Conservation (phyloP, 148 eudicot genomes). For the Amaranthus hypochondriacus region DNA sequence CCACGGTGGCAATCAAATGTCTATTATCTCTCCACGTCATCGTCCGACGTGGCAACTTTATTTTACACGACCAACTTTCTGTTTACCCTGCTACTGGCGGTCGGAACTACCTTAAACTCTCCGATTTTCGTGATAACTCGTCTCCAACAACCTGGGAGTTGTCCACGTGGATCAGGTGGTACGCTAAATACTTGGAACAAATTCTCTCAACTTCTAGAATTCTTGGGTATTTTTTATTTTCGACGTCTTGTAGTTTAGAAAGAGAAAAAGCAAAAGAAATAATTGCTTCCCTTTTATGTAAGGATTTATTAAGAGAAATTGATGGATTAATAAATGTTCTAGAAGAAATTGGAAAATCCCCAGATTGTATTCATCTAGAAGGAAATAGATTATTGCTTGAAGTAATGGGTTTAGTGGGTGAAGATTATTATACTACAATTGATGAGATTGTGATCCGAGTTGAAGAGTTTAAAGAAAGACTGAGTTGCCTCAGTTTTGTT, state of each 20-base stretch:
- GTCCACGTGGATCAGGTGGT: slow-evolving; percentile 77
- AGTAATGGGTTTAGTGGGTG: slow-evolving; percentile 33
- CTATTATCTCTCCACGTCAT: slow-evolving; percentile 58
- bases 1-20: slow-evolving; percentile 51
- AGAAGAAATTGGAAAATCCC: slow-evolving; percentile 49
- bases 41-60: slow-evolving; percentile 65
- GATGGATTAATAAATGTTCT: slow-evolving; percentile 39
- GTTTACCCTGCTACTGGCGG: slow-evolving; percentile 53
- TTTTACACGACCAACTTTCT: slow-evolving; percentile 75
- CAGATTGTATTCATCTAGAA: slow-evolving; percentile 34
- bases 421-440: slow-evolving; percentile 45
- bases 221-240: slow-evolving; percentile 50
- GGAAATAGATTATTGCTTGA: slow-evolving; percentile 37
- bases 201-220: slow-evolving; percentile 48
- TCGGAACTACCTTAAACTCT: slow-evolving; percentile 61
- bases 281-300: slow-evolving; percentile 41
- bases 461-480: slow-evolving; percentile 55
- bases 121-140: slow-evolving; percentile 55
- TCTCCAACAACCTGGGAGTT: slow-evolving; percentile 49
- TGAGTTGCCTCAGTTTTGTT: slow-evolving; percentile 52
- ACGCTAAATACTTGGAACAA: slow-evolving; percentile 62
- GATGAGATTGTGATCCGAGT: slow-evolving; percentile 49
- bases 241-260: slow-evolving; percentile 34
- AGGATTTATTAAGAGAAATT: slow-evolving; percentile 46
- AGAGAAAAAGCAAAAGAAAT: slow-evolving; percentile 37